A percentile compares a stretch with the other conserved stretches of the same genome.
phyloP scores from a whole-genome alignment of 129 eudicot genomes.

The Ambrosia trifida region DNA sequence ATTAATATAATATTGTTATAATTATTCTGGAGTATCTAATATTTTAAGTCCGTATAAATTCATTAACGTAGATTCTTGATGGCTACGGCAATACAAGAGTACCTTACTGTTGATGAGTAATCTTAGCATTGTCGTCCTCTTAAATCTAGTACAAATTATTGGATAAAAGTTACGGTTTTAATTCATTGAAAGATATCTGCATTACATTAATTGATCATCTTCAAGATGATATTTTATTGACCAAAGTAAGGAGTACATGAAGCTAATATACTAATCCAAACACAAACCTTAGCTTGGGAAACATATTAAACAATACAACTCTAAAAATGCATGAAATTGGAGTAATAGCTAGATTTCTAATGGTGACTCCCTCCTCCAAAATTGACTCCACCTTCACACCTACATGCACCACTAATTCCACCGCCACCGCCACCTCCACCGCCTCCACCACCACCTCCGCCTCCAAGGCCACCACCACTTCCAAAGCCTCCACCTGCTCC shows the following conservation, averaged over 20 bases:
- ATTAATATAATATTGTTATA: too few species aligned
- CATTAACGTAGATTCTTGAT: too few species aligned
- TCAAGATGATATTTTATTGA: background rate
- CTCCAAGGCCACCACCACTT: conserved; percentile 31
- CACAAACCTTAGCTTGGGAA: background rate
- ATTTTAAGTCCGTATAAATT: too few species aligned
- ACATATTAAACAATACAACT: background rate
- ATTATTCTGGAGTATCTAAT: too few species aligned
- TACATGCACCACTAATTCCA: conserved; percentile 20
- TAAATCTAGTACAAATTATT: background rate
- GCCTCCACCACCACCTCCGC: conserved; percentile 1
- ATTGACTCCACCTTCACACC: conserved; percentile 23
- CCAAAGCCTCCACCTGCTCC: conserved; percentile 35
- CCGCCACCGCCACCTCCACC: conserved; percentile 20
- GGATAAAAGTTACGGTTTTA: background rate
- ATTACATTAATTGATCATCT: background rate
- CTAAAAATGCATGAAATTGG: conserved; percentile 9
- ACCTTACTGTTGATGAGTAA: too few species aligned
- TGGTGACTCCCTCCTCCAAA: conserved; percentile 29
- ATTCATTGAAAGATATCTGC: background rate
- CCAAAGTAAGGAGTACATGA: background rate
- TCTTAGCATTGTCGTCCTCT: background rate
- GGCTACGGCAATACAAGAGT: too few species aligned
- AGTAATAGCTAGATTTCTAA: background rate
- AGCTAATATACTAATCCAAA: conserved; percentile 1